A percentile compares a stretch with the other conserved stretches of the same genome.
Conservation (phyloP, 176 grass and related monocot genomes). For the Neostapfia colusana region DNA sequence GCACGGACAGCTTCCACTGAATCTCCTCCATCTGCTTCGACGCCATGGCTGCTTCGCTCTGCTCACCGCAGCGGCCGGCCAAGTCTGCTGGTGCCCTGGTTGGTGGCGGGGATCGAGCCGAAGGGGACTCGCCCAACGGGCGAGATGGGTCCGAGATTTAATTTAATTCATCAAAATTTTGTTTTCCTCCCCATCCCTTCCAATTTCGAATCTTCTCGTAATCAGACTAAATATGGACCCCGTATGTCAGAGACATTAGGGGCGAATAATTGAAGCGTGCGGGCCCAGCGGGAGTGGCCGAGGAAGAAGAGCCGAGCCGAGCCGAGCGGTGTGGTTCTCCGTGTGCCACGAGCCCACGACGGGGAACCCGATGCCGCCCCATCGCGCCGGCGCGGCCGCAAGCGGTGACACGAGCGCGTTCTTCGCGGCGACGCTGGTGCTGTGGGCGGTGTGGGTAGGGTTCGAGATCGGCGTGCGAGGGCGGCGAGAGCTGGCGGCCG, state of each 20-base stretch:
- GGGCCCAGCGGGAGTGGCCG: constrained; percentile 14
- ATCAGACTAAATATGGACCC: neutral
- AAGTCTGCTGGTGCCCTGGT: constrained; percentile 2
- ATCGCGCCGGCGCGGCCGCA: constrained; percentile 42
- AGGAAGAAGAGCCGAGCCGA: neutral
- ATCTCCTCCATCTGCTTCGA: constrained; percentile 99
- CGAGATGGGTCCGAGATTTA: constrained; percentile 29
- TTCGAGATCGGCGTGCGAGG: constrained; percentile 65
- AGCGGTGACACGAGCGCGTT: constrained; percentile 42
- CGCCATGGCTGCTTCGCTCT: constrained; percentile 57
- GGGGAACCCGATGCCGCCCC: constrained; percentile 45
- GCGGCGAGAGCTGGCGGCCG: constrained; percentile 52
- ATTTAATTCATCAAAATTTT: neutral
- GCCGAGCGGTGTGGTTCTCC: constrained; percentile 10
- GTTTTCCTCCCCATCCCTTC: constrained; percentile 11
- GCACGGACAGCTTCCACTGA: constrained; percentile 80
- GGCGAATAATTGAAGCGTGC: neutral
- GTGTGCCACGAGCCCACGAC: constrained; percentile 42
- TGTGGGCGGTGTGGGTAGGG: constrained; percentile 71
- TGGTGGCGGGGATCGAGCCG: constrained; percentile 30
- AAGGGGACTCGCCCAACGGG: constrained; percentile 11
- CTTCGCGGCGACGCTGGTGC: constrained; percentile 82
- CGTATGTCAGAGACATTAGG: neutral
- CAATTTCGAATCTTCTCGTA: constrained; percentile 11
- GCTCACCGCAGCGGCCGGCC: constrained; percentile 21